Conservation (phyloP, 805 yeast genomes). For the Candida wancherniae region DNA sequence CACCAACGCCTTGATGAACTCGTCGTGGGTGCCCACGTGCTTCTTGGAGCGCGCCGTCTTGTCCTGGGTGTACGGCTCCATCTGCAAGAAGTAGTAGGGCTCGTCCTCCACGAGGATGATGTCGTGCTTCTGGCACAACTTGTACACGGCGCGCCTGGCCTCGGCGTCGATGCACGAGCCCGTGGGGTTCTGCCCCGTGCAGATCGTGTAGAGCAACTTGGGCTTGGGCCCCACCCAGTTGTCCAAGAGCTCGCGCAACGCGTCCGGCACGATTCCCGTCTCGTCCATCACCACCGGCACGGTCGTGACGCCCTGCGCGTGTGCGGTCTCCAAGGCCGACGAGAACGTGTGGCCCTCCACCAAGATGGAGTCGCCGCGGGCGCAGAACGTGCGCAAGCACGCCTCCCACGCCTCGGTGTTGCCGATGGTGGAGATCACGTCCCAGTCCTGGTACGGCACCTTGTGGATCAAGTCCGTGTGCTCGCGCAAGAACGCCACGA, state of each 20-base stretch:
- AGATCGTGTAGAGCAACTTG: conserved; percentile 80
- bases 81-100: conserved; percentile 94
- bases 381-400: conserved; percentile 67
- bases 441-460: conserved; percentile 61
- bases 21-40: conserved; percentile 48
- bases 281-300: conserved; percentile 77
- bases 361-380: conserved; percentile 76
- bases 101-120: conserved; percentile 89
- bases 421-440: conserved; percentile 65
- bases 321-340: conserved; percentile 78
- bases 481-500: conserved; percentile 62
- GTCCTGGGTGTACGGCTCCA: conserved; percentile 66
- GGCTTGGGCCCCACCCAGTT: conserved; percentile 78
- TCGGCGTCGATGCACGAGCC: conserved; percentile 77
- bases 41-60: conserved; percentile 26
- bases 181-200: conserved; percentile 98
- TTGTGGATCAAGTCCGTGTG: conserved; percentile 58
- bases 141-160: conserved; percentile 73
- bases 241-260: conserved; percentile 54
- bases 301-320: conserved; percentile 62
- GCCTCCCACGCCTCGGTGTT: conserved; percentile 92
- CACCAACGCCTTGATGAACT: conserved; percentile 61
- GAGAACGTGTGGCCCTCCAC: conserved; percentile 81
- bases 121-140: conserved; percentile 79
- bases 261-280: conserved; percentile 72